Conservation (phyloP, 2,329 filamentous ascomycete genomes). For the Iodosphaeria phyllophila region DNA sequence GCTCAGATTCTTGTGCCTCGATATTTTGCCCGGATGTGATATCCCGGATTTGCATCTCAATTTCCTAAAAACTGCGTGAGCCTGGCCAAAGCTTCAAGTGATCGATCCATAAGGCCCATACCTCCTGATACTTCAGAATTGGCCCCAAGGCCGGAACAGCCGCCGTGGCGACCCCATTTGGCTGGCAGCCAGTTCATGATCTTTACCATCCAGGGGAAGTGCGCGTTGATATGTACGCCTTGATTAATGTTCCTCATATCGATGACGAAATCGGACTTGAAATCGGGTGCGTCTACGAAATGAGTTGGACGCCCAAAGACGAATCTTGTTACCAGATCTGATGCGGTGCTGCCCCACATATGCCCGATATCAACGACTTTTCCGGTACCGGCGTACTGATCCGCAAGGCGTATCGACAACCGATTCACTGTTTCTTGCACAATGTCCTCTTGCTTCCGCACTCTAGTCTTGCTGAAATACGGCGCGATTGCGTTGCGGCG, state of each 20-base stretch:
- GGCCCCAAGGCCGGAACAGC: not conserved
- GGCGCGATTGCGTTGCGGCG: slow-evolving; percentile 6
- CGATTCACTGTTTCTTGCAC: slow-evolving; percentile 4
- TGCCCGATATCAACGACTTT: not conserved
- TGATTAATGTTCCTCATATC: not conserved
- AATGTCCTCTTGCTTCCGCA: slow-evolving; percentile 2
- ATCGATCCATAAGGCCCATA: not conserved
- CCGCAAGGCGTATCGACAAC: slow-evolving; percentile 1
- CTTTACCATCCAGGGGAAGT: slow-evolving; percentile 1
- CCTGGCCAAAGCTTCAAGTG: not conserved
- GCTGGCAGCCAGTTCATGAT: not conserved
- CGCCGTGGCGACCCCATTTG: not conserved
- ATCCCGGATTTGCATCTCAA: not conserved
- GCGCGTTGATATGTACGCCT: not conserved
- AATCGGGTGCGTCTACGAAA: not conserved
- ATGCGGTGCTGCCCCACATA: slow-evolving; percentile 1
- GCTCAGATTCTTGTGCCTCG: not conserved
- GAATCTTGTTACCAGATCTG: not conserved
- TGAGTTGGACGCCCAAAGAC: not conserved
- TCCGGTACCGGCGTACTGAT: not conserved
- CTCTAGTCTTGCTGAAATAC: slow-evolving; percentile 12
- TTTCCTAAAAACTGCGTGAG: not conserved
- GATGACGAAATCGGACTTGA: not conserved
- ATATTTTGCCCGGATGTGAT: not conserved
- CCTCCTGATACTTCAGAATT: not conserved